Conservation (phyloP, 192 early-diverging fungal species). For the Coemansia sp. region DNA sequence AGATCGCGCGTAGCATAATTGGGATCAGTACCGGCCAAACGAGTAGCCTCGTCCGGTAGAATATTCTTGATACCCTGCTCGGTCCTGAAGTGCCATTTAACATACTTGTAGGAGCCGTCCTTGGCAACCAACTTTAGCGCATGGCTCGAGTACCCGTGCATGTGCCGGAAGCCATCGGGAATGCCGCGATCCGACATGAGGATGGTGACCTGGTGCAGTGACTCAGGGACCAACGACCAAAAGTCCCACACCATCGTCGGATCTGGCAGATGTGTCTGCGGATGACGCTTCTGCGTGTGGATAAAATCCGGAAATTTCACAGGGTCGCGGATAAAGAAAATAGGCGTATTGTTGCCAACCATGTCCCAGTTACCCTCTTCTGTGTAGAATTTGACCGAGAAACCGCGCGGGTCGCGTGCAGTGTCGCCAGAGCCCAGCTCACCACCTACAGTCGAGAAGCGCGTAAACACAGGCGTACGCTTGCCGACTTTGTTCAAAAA, state of each 20-base stretch:
- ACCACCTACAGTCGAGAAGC: constrained; percentile 80
- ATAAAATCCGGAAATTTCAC: constrained; percentile 83
- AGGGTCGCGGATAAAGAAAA: constrained; percentile 81
- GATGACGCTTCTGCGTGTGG: constrained; percentile 81
- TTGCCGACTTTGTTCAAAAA: constrained; percentile 70
- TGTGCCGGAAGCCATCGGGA: constrained; percentile 76
- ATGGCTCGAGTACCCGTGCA: constrained; percentile 82
- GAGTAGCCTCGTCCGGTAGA: constrained; percentile 60
- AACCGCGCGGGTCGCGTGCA: constrained; percentile 77
- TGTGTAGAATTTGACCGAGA: constrained; percentile 83
- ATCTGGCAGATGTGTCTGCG: constrained; percentile 70
- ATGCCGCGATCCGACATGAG: constrained; percentile 83
- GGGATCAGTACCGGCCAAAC: constrained; percentile 63
- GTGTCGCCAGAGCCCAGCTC: constrained; percentile 74
- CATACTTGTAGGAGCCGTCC: constrained; percentile 66
- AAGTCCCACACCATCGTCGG: constrained; percentile 79
- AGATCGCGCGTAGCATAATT: constrained; percentile 77
- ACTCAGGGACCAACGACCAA: constrained; percentile 72
- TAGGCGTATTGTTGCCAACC: constrained; percentile 83
- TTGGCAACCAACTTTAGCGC: constrained; percentile 71
- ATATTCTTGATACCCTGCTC: constrained; percentile 77
- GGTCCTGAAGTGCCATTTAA: constrained; percentile 78
- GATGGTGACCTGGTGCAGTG: constrained; percentile 76
- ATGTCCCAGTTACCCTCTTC: constrained; percentile 86
- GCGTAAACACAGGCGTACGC: constrained; percentile 76